These are phyloP conservation scores for Fusarium algeriense DNA, from an alignment of 2,329 filamentous ascomycete species.

Conservation along the genomic window DNA sequence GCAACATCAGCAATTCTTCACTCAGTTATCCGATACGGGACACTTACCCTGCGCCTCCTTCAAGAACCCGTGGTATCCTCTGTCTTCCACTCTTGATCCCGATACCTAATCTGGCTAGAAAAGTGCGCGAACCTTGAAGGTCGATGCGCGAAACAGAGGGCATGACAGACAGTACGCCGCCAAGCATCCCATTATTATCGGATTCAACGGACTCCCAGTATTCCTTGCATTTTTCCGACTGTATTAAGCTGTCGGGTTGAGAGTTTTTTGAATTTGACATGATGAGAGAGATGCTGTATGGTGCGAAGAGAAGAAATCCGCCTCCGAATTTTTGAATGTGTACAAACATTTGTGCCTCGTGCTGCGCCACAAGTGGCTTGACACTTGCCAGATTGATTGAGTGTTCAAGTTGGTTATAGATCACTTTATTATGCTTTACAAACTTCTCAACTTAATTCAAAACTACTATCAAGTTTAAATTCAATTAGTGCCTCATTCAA, in stretches of 20 bases:
- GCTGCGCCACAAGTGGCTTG: background rate
- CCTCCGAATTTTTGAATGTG: background rate
- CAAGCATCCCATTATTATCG: slow-evolving; percentile 79
- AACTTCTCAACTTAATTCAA: too few species aligned
- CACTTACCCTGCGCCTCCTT: slow-evolving; percentile 57
- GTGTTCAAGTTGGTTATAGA: rapidly evolving
- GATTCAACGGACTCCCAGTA: slow-evolving; percentile 63
- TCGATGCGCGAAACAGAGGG: slow-evolving; percentile 70
- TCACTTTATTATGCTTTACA: too few species aligned
- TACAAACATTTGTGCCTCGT: background rate
- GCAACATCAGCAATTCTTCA: background rate
- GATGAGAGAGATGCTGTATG: background rate
- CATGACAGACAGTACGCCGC: slow-evolving; percentile 85
- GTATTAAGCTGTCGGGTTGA: slow-evolving; percentile 52
- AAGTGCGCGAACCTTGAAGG: slow-evolving; percentile 75
- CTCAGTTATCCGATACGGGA: background rate
- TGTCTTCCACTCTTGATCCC: slow-evolving; percentile 51
- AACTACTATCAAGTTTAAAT: too few species aligned
- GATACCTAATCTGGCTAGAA: slow-evolving; percentile 74
- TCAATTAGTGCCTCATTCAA: too few species aligned
- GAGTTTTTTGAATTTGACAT: slow-evolving; percentile 7
- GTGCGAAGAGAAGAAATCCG: background rate
- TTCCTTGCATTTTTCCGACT: slow-evolving; percentile 51
- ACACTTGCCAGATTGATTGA: rapidly evolving
- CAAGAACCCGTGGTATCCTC: slow-evolving; percentile 49